phyloP scores from a whole-genome alignment of 768 basidiomycete genomes.

The Rickenella mellea region DNA sequence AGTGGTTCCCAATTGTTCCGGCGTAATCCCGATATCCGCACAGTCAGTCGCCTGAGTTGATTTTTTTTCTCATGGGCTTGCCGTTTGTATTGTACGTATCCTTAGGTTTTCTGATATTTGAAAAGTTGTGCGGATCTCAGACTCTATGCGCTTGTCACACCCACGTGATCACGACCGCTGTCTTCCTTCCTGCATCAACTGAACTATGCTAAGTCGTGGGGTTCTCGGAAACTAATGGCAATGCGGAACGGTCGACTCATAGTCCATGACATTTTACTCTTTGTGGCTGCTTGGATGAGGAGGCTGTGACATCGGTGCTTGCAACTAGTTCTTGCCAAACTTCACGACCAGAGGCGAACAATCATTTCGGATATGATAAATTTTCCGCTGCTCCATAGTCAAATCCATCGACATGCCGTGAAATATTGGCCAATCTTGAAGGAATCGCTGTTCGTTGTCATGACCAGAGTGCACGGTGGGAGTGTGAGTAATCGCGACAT shows the following conservation, averaged over 20 bases:
- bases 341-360: conserved; percentile 39
- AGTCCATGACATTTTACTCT: conserved; percentile 16
- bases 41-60: no score
- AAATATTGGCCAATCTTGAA: conserved; percentile 20
- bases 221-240: no score
- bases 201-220: no score
- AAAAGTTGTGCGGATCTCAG: no score
- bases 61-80: no score
- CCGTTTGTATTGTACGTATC: no score
- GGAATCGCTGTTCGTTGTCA: conserved; percentile 27
- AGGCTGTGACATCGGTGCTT: neutral
- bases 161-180: no score
- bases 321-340: conserved; percentile 17
- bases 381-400: conserved; percentile 20
- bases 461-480: conserved; percentile 28
- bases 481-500: conserved; percentile 20
- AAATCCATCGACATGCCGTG: conserved; percentile 26
- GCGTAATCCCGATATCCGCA: no score
- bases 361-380: conserved; percentile 34
- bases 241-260: no score
- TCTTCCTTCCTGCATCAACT: no score
- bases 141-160: no score
- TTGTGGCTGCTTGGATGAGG: conserved; percentile 20
- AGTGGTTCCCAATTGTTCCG: conserved; percentile 23
- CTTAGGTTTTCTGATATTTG: no score